phyloP scores from a whole-genome alignment of 371 early-diverging fungal genomes.

The Mortierella sp. region DNA sequence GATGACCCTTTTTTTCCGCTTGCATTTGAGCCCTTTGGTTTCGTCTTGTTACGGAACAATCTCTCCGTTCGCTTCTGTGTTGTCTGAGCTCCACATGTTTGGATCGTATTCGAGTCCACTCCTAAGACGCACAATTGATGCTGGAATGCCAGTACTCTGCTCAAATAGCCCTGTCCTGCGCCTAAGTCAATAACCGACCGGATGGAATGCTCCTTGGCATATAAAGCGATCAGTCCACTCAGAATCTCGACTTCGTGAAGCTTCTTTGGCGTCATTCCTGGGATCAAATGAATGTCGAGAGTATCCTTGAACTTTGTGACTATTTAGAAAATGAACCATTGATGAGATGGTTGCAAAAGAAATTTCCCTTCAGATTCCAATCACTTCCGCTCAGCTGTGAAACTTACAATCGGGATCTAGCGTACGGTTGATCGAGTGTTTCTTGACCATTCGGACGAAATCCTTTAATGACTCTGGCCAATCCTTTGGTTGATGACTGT shows the following conservation, averaged over 20 bases:
- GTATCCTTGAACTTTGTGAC: slow-evolving; percentile 53
- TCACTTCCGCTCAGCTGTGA: neutral
- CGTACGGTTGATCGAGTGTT: slow-evolving; percentile 40
- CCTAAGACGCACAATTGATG: slow-evolving; percentile 81
- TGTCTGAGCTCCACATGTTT: slow-evolving; percentile 84
- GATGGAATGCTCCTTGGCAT: slow-evolving; percentile 61
- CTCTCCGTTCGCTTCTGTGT: slow-evolving; percentile 70
- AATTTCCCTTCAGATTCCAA: neutral
- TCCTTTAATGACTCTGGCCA: slow-evolving; percentile 54
- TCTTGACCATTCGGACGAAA: slow-evolving; percentile 40
- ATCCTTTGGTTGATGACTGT: slow-evolving; percentile 15
- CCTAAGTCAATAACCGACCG: slow-evolving; percentile 75
- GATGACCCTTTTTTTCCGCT: slow-evolving; percentile 14
- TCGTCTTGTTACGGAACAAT: slow-evolving; percentile 50
- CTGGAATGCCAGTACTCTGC: slow-evolving; percentile 79
- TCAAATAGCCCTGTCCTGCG: slow-evolving; percentile 84
- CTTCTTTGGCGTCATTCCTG: slow-evolving; percentile 86
- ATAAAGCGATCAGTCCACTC: slow-evolving; percentile 64
- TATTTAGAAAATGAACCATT: neutral
- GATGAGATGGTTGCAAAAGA: neutral
- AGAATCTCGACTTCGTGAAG: slow-evolving; percentile 78
- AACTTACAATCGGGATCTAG: slow-evolving; percentile 51
- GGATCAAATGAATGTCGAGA: slow-evolving; percentile 51
- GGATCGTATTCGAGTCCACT: slow-evolving; percentile 81
- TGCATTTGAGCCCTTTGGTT: slow-evolving; percentile 19